A percentile compares a stretch with the other conserved stretches of the same genome.
Conservation (phyloP, 805 yeast genomes). For the Yarrowia alimentaria region DNA sequence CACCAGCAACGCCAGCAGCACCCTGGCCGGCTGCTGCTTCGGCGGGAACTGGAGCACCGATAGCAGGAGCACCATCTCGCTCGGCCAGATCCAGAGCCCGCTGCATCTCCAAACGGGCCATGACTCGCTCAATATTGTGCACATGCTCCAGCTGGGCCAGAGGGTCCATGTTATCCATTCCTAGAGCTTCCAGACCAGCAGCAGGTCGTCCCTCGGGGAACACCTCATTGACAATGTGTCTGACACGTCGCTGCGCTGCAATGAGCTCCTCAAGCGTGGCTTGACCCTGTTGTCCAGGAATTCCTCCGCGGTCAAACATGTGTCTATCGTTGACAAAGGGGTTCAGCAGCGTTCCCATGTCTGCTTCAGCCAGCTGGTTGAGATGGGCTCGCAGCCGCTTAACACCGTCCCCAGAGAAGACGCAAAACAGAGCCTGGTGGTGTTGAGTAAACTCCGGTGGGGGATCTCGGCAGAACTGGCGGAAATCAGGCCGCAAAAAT, state of each 20-base stretch:
- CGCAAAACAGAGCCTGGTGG: conserved; percentile 85
- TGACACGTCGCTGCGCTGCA: conserved; percentile 24
- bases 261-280: conserved; percentile 27
- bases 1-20: no score
- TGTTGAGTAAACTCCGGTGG: conserved; percentile 88
- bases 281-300: conserved; percentile 2
- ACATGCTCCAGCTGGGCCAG: conserved; percentile 19
- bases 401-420: conserved; percentile 89
- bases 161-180: conserved; percentile 10
- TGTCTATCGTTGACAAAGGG: no score
- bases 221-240: conserved; percentile 25
- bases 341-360: conserved; percentile 30
- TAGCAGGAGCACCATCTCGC: no score
- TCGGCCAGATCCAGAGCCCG: no score
- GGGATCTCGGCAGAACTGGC: conserved; percentile 84
- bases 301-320: conserved; percentile 7
- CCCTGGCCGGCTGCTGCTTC: no score
- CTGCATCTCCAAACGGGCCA: conserved; percentile 24
- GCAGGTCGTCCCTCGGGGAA: conserved; percentile 16
- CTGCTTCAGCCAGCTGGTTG: conserved; percentile 38
- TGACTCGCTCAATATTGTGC: conserved; percentile 21
- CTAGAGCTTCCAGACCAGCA: conserved; percentile 12
- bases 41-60: no score
- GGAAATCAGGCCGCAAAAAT: conserved; percentile 82
- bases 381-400: conserved; percentile 68